A percentile compares a stretch with the other conserved stretches of the same genome.
These are phyloP conservation scores for Albifimbria verrucaria DNA, from an alignment of 2,329 filamentous ascomycete species.

Conservation along the genomic window DNA sequence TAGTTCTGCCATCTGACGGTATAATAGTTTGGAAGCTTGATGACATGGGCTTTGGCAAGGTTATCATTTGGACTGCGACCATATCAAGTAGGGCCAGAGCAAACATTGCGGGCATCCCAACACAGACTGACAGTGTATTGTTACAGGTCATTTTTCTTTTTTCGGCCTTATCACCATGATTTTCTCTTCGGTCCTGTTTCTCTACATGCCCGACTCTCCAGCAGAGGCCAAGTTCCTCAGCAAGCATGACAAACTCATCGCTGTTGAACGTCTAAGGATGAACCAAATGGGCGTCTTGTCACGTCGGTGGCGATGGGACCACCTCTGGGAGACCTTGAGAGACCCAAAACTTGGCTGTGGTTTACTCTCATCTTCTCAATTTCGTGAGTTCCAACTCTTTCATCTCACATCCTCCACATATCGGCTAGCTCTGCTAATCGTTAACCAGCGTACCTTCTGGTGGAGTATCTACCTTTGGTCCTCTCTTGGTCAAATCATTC, in stretches of 20 bases:
- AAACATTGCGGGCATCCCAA: background rate
- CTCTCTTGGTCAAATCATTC: conserved; percentile 53
- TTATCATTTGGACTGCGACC: conserved; percentile 4
- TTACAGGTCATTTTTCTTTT: conserved; percentile 17
- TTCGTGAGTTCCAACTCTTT: conserved; percentile 32
- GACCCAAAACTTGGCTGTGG: conserved; percentile 36
- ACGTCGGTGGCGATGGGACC: conserved; percentile 32
- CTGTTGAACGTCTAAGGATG: conserved; percentile 51
- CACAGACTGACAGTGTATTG: background rate
- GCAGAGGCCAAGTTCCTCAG: conserved; percentile 54
- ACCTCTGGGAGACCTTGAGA: conserved; percentile 29
- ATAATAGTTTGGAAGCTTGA: conserved; percentile 12
- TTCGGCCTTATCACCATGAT: conserved; percentile 35
- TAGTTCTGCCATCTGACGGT: background rate
- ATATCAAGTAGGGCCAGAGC: conserved; percentile 7
- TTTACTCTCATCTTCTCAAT: conserved; percentile 44
- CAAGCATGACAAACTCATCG: conserved; percentile 51
- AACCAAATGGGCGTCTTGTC: conserved; percentile 40
- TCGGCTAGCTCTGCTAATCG: background rate
- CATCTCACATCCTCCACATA: background rate
- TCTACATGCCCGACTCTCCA: conserved; percentile 60
- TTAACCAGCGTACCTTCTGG: conserved; percentile 43
- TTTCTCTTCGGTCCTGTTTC: conserved; percentile 40
- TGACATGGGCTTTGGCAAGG: conserved; percentile 14
- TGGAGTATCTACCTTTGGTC: conserved; percentile 54